Evolutionary conservation across 768 basidiomycete genomes (phyloP).

Genomic region (Trametes villosa): DNA sequence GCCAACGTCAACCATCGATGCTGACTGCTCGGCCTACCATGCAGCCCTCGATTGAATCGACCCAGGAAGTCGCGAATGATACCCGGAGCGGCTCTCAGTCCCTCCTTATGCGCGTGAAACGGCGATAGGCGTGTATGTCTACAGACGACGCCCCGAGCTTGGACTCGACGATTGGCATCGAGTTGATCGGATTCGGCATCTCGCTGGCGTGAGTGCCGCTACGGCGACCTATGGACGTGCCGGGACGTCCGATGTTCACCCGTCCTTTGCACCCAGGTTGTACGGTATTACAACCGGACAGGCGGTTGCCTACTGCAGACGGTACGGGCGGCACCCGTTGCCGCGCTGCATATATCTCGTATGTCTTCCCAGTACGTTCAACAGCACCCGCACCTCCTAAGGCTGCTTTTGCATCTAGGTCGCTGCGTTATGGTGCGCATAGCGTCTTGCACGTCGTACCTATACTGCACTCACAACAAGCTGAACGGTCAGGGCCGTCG

Average conservation of each 20-base stretch:
- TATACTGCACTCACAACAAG: too few species aligned
- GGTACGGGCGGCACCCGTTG: neutral
- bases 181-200: conserved; percentile 6
- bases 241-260: neutral
- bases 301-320: neutral
- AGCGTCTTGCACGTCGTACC: neutral
- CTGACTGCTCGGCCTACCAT: too few species aligned
- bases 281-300: conserved; percentile 12
- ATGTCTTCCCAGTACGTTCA: neutral
- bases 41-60: too few species aligned
- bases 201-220: conserved; percentile 5
- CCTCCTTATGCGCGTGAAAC: neutral
- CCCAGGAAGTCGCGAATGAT: too few species aligned
- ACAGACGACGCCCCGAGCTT: neutral
- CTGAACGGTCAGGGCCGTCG: neutral
- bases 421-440: neutral
- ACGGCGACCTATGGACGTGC: too few species aligned
- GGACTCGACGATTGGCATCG: conserved; percentile 13
- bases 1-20: too few species aligned
- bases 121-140: conserved; percentile 3
- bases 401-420: neutral
- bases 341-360: conserved; percentile 10
- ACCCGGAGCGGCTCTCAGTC: neutral
- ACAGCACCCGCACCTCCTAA: neutral
- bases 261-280: neutral